A percentile compares a stretch with the other conserved stretches of the same genome.
Conservation (phyloP, 345 rosid species). For the Eucalyptus leucophloia region DNA sequence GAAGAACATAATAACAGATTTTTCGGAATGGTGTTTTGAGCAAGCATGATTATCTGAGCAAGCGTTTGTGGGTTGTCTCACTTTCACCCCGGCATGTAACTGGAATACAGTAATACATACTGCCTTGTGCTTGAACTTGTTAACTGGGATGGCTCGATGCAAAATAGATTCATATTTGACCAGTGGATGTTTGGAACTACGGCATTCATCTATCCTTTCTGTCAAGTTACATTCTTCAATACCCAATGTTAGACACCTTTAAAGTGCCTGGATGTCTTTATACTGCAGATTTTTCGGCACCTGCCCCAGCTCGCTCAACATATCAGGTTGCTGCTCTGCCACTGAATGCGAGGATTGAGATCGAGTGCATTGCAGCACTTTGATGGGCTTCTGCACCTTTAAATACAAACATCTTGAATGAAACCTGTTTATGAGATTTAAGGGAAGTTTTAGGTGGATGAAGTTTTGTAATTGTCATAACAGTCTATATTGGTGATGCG, state of each 20-base stretch:
- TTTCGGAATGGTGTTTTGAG: neutral
- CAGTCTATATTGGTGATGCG: neutral
- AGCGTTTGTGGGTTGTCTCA: neutral
- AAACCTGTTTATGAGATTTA: neutral
- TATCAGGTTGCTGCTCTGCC: constrained; percentile 97
- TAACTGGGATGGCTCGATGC: neutral
- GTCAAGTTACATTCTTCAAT: neutral
- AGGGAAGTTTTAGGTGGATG: neutral
- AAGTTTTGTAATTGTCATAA: neutral
- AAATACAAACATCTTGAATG: neutral
- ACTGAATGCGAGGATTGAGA: constrained; percentile 74
- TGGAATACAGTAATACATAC: neutral
- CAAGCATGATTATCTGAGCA: neutral
- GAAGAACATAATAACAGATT: neutral
- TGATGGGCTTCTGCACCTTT: neutral
- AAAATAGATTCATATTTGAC: neutral
- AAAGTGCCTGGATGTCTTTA: neutral
- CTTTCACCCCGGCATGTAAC: neutral
- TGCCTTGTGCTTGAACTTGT: neutral
- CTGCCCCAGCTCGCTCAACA: constrained; percentile 84
- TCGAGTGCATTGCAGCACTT: constrained; percentile 86
- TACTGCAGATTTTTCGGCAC: constrained; percentile 68
- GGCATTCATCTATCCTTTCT: neutral
- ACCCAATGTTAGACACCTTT: neutral
- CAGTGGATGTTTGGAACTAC: neutral